Conservation (phyloP, 441 rosid species). For the Flueggea neowawraea region DNA sequence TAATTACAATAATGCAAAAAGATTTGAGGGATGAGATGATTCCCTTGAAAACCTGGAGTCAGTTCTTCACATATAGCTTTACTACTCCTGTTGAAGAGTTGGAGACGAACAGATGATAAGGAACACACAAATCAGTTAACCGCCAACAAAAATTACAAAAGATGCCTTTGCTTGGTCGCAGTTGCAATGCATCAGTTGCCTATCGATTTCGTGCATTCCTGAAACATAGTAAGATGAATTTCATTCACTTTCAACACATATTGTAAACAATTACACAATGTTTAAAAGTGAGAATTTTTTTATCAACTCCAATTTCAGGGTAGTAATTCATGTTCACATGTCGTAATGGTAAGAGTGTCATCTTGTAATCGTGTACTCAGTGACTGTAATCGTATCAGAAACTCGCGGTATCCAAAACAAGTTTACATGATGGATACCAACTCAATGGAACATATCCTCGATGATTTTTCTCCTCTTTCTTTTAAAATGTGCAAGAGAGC, state of each 20-base stretch:
- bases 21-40: constrained; percentile 10
- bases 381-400: too few relatives aligned
- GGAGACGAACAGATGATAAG: constrained; percentile 1
- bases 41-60: constrained; percentile 13
- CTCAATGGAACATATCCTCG: not conserved
- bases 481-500: not conserved
- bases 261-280: too few relatives aligned
- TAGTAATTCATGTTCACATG: too few relatives aligned
- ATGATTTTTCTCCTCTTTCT: too few relatives aligned
- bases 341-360: too few relatives aligned
- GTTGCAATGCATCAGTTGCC: constrained; percentile 8
- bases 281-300: too few relatives aligned
- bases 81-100: constrained; percentile 4
- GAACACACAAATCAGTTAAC: constrained; percentile 1
- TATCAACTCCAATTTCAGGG: too few relatives aligned
- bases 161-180: constrained; percentile 2
- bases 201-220: constrained; percentile 35
- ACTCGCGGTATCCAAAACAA: too few relatives aligned
- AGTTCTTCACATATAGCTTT: constrained; percentile 17
- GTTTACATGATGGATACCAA: too few relatives aligned
- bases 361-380: too few relatives aligned
- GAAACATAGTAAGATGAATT: constrained; percentile 3
- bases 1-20: constrained; percentile 4
- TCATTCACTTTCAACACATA: not conserved
- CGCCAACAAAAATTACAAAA: not conserved